Percentiles rank a stretch among this genome's conserved stretches.
These are phyloP conservation scores for Arxiozyma slooffiae DNA, from an alignment of 1,139 yeast species.

Conservation along the genomic window DNA sequence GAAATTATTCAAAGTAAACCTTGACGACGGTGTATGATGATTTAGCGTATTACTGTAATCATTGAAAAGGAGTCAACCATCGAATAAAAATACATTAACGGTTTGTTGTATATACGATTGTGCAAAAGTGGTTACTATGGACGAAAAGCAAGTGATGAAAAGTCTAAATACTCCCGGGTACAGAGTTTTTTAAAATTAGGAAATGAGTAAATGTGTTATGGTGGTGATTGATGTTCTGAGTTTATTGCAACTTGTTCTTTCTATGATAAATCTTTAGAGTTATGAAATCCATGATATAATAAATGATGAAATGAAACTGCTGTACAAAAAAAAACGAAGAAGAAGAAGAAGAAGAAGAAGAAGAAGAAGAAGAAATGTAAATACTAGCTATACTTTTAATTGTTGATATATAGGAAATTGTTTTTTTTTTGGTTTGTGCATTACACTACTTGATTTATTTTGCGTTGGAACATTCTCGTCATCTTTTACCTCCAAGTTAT, in stretches of 20 bases:
- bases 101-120: constrained; percentile 96
- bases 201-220: constrained; percentile 90
- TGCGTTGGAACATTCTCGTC: no score
- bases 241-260: constrained; percentile 76
- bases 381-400: no score
- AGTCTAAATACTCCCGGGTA: constrained; percentile 31
- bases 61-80: constrained; percentile 24
- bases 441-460: no score
- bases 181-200: constrained; percentile 48
- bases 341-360: no score
- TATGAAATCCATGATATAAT: constrained; percentile 39
- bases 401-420: no score
- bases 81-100: constrained; percentile 37
- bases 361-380: no score
- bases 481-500: no score
- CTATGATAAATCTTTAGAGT: constrained; percentile 72
- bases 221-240: constrained; percentile 72
- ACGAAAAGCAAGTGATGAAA: constrained; percentile 17
- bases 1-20: constrained; percentile 34
- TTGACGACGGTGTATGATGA: constrained; percentile 96
- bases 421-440: no score
- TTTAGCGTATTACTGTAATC: constrained; percentile 50
- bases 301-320: no score
- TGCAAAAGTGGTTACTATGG: constrained; percentile 49
- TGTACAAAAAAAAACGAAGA: no score